Base-by-base conservation (phyloP, 2,329 filamentous ascomycete species). In the Botrytis deweyae region DNA sequence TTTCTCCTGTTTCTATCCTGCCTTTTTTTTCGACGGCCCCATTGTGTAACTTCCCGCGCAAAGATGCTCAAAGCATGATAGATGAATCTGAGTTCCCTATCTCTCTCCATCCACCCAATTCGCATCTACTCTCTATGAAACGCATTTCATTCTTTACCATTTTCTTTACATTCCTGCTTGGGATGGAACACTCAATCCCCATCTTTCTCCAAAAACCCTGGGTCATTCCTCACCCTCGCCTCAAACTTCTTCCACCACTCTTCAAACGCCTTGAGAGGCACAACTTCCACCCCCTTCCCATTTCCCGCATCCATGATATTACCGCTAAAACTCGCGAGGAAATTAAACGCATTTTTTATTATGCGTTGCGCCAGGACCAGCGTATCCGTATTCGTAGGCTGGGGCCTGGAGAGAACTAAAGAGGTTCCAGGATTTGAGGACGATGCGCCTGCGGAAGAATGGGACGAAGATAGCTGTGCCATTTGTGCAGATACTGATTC, bases 211-310 rank as follows among this genome's bases (percentile, higher is more conserved):
- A 99, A 85, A 81, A 99, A 99, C 10, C 89, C 89, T 0, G 96
- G 95, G 84, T 99, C 96, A 76, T 89, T 87, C 79, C 95, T 91
- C 58, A 99, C 88, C 80, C 91, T 91, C 75, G 89, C 89, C 85
- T 99, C 95, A 84, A 99, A 99, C 83, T 98, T 98, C 75, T 87
- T 88, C 96, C 97, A 99, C 96, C 97, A 99, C 74, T 97, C 94
- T 84, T 97, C 92, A 82, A 99, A 99, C 8, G 93, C 93, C 84
- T 93, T 96, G 76, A 99, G 84, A n/a, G 96, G 95, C 38, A 99
- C 93, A 20, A 97, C 92, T 82, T 98, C 95, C 64, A 92, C 88
- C 0, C 92, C 92, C 2, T 85, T 87, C 38, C 66, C 66, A 58
- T 68, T 68, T n/a, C 66, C 66, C 16, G 14, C 36, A 58, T 68